Percentiles rank a stretch among this genome's conserved stretches.
These are phyloP conservation scores for Nemania serpens DNA, from an alignment of 2,329 filamentous ascomycete species.

Conservation along the genomic window DNA sequence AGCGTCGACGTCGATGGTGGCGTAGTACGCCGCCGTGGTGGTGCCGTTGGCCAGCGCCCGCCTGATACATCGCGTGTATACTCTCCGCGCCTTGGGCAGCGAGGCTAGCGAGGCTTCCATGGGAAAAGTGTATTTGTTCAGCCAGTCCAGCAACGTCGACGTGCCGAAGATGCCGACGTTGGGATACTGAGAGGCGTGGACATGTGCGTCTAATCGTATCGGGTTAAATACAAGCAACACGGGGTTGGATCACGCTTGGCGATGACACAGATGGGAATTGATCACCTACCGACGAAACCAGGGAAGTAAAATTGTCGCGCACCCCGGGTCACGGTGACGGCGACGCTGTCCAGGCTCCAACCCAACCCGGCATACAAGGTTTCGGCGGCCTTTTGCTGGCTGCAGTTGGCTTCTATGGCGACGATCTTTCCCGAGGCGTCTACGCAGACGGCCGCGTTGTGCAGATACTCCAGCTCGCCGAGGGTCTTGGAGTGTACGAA, in stretches of 20 bases:
- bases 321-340: slow-evolving; percentile 44
- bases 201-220: slow-evolving; percentile 77
- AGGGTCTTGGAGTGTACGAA: slow-evolving; percentile 59
- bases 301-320: slow-evolving; percentile 77
- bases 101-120: slow-evolving; percentile 78
- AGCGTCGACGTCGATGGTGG: slow-evolving; percentile 81
- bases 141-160: slow-evolving; percentile 89
- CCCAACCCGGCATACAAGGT: slow-evolving; percentile 49
- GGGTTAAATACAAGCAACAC: slow-evolving; percentile 29
- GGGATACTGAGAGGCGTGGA: slow-evolving; percentile 93
- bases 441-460: slow-evolving; percentile 57
- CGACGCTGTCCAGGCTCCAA: slow-evolving; percentile 49
- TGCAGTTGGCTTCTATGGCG: slow-evolving; percentile 48
- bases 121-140: slow-evolving; percentile 93
- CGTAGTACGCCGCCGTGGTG: slow-evolving; percentile 93
- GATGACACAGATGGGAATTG: neutral
- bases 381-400: slow-evolving; percentile 41
- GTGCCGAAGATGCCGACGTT: slow-evolving; percentile 95
- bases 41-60: slow-evolving; percentile 88
- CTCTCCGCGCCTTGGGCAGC: slow-evolving; percentile 63
- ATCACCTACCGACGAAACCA: slow-evolving; percentile 71
- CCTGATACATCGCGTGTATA: slow-evolving; percentile 79
- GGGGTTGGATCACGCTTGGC: no score
- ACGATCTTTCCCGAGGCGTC: slow-evolving; percentile 55
- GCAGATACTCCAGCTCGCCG: slow-evolving; percentile 55